Base-by-base conservation (phyloP, 352 stramenopile species). In the Aphanomyces euteiches region DNA sequence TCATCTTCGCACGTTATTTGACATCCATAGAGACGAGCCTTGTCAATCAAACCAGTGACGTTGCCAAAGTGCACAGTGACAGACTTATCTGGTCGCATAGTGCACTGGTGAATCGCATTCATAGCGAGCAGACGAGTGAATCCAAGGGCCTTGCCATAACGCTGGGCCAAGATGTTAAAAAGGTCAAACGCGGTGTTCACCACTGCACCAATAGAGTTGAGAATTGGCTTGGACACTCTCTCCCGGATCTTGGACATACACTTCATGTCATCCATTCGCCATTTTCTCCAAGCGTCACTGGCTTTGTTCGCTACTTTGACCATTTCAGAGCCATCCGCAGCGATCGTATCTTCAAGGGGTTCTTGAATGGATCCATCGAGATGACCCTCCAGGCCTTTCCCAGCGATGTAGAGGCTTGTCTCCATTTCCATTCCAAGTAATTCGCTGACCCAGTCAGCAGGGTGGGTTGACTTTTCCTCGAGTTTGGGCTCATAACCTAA, bases 401-500 rank as follows among this genome's bases (percentile, higher is more conserved):
- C 56, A 1, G 56, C 56, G 56, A 61, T 61, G 56, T 61, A 61
- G 37, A 61, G 1, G 13, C 13, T 53, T 36, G 56, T 61, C 17
- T 61, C 56, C 56, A 17, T 17, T 36, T 53, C 56, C 56, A 48
- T 13, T 15, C 13, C 13, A 21, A 13, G 21, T 61, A 61, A 21
- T 61, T 61, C 21, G 13, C 56, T 19, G 56, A 61, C 13, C 56
- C 56, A 13, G 56, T 61, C 21, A 61, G 19, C 21, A 61, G 21
- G 21, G 21, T 21, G 2, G 56, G 37, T 38, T 61, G 21, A 48
- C 56, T 61, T 21, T 61, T 61, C 1, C 19, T 61, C 19, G 21
- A 17, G 13, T 48, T 61, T 61, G 56, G 37, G 56, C 56, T 61
- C 56, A 61, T 61, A 61, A 66, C 13, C 56, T 61, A 21, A 61